A percentile compares a stretch with the other conserved stretches of the same genome.
These are phyloP conservation scores for Aureobasidium sp. DNA, from an alignment of 2,329 filamentous ascomycete species.

Conservation along the genomic window DNA sequence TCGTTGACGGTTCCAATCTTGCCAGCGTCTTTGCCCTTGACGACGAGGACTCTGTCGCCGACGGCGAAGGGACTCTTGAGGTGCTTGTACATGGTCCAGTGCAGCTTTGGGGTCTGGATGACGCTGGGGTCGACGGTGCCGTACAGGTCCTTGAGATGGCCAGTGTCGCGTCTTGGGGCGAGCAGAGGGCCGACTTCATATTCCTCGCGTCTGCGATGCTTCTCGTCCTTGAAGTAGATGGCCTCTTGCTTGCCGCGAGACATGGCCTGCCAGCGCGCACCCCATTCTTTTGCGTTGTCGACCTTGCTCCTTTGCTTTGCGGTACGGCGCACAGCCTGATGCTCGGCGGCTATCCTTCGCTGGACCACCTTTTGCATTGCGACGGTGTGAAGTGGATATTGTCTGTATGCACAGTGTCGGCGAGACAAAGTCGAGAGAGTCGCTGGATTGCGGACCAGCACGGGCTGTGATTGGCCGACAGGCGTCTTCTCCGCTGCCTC, in stretches of 20 bases:
- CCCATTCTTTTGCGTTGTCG: constrained; percentile 25
- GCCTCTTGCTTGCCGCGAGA: constrained; percentile 15
- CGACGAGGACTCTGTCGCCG: constrained; percentile 75
- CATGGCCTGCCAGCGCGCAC: constrained; percentile 23
- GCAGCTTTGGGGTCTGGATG: constrained; percentile 32
- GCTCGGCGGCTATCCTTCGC: constrained; percentile 59
- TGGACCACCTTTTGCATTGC: constrained; percentile 65
- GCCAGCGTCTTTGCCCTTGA: constrained; percentile 71
- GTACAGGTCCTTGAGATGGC: constrained; percentile 50
- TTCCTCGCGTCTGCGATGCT: constrained; percentile 60
- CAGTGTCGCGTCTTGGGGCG: constrained; percentile 68
- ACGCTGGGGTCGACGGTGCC: constrained; percentile 43
- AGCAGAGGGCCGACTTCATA: constrained; percentile 67
- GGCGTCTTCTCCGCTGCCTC: not conserved
- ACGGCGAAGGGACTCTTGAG: constrained; percentile 27
- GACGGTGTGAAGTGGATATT: not conserved
- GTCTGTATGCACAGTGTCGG: not conserved
- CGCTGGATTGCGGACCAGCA: not conserved
- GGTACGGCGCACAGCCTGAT: constrained; percentile 46
- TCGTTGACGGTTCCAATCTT: constrained; percentile 67
- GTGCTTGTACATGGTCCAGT: constrained; percentile 31
- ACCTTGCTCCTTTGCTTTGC: constrained; percentile 17
- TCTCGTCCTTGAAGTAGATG: constrained; percentile 36
- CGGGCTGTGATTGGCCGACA: not conserved
- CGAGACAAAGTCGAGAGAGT: not conserved